Evolutionary conservation across 257 asterid genomes (phyloP), one percentile per base, ranked within the genome.

Genomic region (Ligustrum vulgare): DNA sequence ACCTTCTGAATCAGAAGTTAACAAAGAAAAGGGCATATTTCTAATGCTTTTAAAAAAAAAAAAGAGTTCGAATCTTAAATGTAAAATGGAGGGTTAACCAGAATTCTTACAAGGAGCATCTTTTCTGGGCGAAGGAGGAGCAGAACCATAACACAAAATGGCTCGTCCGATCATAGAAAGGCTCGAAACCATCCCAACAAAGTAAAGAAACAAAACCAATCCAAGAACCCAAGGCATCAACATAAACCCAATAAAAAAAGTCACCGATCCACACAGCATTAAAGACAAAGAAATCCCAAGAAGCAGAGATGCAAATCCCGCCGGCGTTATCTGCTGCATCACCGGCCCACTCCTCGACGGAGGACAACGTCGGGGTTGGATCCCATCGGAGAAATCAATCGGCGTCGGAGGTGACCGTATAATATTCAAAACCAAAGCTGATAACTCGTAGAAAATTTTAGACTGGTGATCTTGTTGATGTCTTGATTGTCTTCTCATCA

Each of bases 151-250:
- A 39, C 83, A 86, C 12, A 91, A 77, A 75, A 93, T 63, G 8
- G 89, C 74, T 36, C 83, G 86, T 6, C 91, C 95, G 41, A 90
- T 83, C 96, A 90, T 83, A 0, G 97, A 87, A 72, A 93, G 80
- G 80, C 86, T 85, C 3, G 98, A 91, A 78, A 93, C 81, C 7
- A 91, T 63, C 41, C 91, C 98, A 47, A 87, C 93, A 7, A 89
- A 77, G 80, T 90, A 91, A 23, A 88, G 69, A 51, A 89, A 72
- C 77, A 90, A 51, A 5, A 82, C 87, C 77, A 88, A 78, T 5
- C 86, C 93, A 13, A 93, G 79, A 67, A 91, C 91, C 96, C 98
- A 91, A 5, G 98, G 97, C 96, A 93, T 88, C 93, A 93, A 79
- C 69, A 93, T 35, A 36, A 93, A 91, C 25, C 98, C 98, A 13